Percentiles rank a stretch among this genome's conserved stretches.
Conservation (phyloP, 2,329 filamentous ascomycete genomes). For the Colletotrichum graminicola region DNA sequence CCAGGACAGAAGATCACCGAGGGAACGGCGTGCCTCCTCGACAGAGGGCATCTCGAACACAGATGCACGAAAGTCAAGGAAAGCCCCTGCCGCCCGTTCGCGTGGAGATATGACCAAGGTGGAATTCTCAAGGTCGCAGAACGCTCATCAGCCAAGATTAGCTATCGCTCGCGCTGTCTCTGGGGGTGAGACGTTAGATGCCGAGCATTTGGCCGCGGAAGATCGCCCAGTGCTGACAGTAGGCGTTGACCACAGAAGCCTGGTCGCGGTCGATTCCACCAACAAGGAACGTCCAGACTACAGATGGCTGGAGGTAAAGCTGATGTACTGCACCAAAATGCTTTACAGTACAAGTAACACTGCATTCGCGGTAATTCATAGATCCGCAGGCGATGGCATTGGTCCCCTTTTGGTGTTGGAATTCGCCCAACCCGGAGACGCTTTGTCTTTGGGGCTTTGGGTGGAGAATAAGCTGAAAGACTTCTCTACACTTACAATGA, state of each 20-base stretch:
- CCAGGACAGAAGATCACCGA: not conserved
- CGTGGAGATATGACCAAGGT: conserved; percentile 20
- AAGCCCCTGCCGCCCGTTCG: not conserved
- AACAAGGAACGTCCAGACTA: not conserved
- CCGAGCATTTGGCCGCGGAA: not conserved
- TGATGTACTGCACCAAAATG: conserved; percentile 15
- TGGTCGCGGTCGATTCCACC: not conserved
- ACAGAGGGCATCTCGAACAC: not conserved
- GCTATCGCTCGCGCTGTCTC: conserved; percentile 5
- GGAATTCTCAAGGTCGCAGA: not conserved
- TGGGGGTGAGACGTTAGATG: not conserved
- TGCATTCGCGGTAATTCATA: not conserved
- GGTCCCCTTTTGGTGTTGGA: not conserved
- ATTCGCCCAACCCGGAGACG: conserved; percentile 5
- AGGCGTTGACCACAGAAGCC: not conserved
- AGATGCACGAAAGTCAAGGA: not conserved
- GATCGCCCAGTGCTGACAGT: conserved; percentile 4
- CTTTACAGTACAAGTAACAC: not conserved
- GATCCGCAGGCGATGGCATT: not conserved
- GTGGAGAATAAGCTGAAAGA: not conserved
- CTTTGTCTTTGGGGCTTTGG: conserved; percentile 11
- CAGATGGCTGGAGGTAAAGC: conserved; percentile 29
- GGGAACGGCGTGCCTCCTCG: not conserved
- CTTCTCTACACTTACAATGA: not conserved
- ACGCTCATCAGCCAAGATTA: not conserved